Base-by-base conservation (phyloP, 768 basidiomycete species). In the Lentinula sp. region DNA sequence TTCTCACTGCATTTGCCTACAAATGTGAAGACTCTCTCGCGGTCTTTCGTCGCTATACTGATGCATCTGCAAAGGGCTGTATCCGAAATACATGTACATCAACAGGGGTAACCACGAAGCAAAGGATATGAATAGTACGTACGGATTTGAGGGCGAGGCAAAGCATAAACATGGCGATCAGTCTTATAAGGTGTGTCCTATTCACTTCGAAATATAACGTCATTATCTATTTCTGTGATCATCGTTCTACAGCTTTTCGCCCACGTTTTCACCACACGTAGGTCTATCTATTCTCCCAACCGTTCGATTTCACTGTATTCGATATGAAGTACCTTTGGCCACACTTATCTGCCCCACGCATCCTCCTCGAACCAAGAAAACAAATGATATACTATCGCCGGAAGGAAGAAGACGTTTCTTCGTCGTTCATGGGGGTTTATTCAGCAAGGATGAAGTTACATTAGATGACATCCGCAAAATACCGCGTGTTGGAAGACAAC, bases 41-140 rank as follows among this genome's bases (percentile, higher is more conserved):
- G 41, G 28, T 51, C 50, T 13, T n/a, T 15, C 48, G 46, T 52
- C 36, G 32, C 16, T 28, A 28, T 15, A 39, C 57, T 59, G 28
- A 35, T 48, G 23, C n/a, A 48, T 59, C 33, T 43, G 59, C n/a
- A 63, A 66, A 93, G 93, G 95, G 95, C 76, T 98, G 60, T 94
- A 92, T 74, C 96, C 96, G 3, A 84, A 84, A 61, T 84, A 79
- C 61, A 92, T 98, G 81, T 96, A 83, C 72, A 85, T 99, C 70
- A 98, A 99, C 72, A 85, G 96, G 64, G 96, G 96, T 16, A 98
- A 98, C 75, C 96, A 98, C 69, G 94, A 96, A 75, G 88, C 93
- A 62, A 91, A 92, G 71, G 95, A 98, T 50, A 98, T 99, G 97
- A 99, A 99, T 74, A 78, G 88, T 53, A 84, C 87, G 20, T 95